These are phyloP conservation scores for Tylopilus sp. DNA, from an alignment of 768 basidiomycete species.

Conservation along the genomic window DNA sequence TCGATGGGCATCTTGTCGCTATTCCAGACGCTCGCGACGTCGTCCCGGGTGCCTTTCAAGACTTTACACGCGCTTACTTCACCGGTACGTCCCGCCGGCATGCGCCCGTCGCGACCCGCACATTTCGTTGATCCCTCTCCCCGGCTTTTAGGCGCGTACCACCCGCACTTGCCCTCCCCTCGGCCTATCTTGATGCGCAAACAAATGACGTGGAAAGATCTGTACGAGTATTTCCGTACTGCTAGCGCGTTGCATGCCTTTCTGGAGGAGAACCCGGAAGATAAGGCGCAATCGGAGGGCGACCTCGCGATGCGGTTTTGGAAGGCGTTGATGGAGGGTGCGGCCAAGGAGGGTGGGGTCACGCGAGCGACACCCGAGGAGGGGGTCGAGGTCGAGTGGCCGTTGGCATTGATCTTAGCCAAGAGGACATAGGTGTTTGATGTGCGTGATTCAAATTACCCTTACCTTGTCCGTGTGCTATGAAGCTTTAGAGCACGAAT, in stretches of 20 bases:
- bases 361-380: conserved; percentile 17
- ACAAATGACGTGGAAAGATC: conserved; percentile 59
- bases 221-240: conserved; percentile 68
- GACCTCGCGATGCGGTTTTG: conserved; percentile 66
- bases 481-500: no score
- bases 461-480: no score
- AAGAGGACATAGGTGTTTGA: conserved; percentile 5
- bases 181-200: conserved; percentile 52
- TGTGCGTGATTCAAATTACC: no score
- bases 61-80: conserved; percentile 54
- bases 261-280: conserved; percentile 61
- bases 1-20: conserved; percentile 66
- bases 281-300: conserved; percentile 44
- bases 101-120: no score
- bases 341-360: conserved; percentile 25
- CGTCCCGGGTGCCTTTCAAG: conserved; percentile 33
- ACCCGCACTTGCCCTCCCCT: conserved; percentile 34
- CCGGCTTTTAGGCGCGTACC: conserved; percentile 35
- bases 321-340: conserved; percentile 46
- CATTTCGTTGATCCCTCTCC: no score
- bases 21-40: conserved; percentile 53
- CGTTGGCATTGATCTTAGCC: conserved; percentile 33
- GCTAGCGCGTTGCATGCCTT: conserved; percentile 69
- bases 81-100: conserved; percentile 45
- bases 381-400: conserved; percentile 41